Evolutionary conservation across 129 eudicot species (phyloP).

Genomic region (Artemisia tridentata): DNA sequence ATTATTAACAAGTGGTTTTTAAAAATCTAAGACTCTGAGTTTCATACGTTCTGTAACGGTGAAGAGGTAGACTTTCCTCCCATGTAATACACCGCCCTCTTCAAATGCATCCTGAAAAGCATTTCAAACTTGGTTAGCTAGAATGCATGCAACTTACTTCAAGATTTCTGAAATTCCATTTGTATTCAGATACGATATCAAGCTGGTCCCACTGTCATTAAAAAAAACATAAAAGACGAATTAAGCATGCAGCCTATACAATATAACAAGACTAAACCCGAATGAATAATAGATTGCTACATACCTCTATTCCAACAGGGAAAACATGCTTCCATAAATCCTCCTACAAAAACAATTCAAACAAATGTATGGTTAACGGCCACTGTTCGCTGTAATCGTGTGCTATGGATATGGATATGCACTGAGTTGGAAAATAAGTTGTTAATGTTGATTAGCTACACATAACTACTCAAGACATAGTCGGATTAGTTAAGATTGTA

Average conservation of each 20-base stretch:
- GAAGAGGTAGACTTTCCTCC: constrained; percentile 73
- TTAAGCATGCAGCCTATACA: neutral
- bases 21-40: constrained; percentile 12
- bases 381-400: too few relatives aligned
- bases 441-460: too few relatives aligned
- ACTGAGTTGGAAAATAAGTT: too few relatives aligned
- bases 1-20: neutral
- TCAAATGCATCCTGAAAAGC: constrained; percentile 51
- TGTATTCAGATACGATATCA: constrained; percentile 79
- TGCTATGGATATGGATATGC: too few relatives aligned
- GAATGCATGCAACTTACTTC: constrained; percentile 69
- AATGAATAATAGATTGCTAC: constrained; percentile 12
- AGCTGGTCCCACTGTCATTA: constrained; percentile 92
- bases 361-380: too few relatives aligned
- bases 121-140: neutral
- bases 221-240: neutral
- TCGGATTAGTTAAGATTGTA: too few relatives aligned
- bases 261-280: too few relatives aligned
- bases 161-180: constrained; percentile 81
- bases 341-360: constrained; percentile 52
- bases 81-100: constrained; percentile 75
- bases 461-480: too few relatives aligned
- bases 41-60: constrained; percentile 90
- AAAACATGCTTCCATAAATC: constrained; percentile 92
- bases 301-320: constrained; percentile 96